Evolutionary conservation across 1,139 yeast genomes (phyloP).

Genomic region (Suhomyces anneliseae): DNA sequence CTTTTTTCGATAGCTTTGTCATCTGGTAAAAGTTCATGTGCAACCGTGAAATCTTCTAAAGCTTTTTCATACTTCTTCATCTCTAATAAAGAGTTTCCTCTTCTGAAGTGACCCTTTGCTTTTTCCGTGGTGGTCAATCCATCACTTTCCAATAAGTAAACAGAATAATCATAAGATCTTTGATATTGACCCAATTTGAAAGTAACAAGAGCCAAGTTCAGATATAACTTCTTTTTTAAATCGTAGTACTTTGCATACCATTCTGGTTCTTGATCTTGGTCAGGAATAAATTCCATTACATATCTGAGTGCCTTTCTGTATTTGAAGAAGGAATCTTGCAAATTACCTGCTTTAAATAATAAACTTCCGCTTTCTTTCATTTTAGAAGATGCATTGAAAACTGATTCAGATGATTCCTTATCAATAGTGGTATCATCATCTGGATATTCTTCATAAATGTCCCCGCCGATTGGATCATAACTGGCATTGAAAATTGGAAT

Average conservation of each 20-base stretch:
- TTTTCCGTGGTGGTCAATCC: constrained; percentile 38
- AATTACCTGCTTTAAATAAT: constrained; percentile 54
- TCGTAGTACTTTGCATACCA: constrained; percentile 49
- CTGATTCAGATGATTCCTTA: constrained; percentile 56
- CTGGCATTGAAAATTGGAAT: constrained; percentile 64
- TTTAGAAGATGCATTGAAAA: constrained; percentile 48
- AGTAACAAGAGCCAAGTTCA: constrained; percentile 57
- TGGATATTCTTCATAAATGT: constrained; percentile 71
- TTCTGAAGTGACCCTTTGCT: constrained; percentile 65
- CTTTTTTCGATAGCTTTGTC: constrained; percentile 54
- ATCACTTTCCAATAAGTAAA: constrained; percentile 55
- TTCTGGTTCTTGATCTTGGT: constrained; percentile 60
- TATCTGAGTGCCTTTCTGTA: constrained; percentile 65
- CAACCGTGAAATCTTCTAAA: constrained; percentile 42
- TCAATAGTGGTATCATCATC: constrained; percentile 64
- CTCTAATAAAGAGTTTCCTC: constrained; percentile 50
- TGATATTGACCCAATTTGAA: constrained; percentile 48
- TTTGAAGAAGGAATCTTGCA: constrained; percentile 55
- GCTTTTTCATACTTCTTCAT: constrained; percentile 53
- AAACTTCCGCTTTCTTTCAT: constrained; percentile 69
- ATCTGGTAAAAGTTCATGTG: constrained; percentile 44
- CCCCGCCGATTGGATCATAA: constrained; percentile 62
- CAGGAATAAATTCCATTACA: constrained; percentile 71
- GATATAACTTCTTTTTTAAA: constrained; percentile 59
- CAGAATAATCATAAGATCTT: constrained; percentile 52